Evolutionary conservation across 768 basidiomycete species (phyloP), one percentile per base, ranked within the genome.

Genomic region (Imleria badia): DNA sequence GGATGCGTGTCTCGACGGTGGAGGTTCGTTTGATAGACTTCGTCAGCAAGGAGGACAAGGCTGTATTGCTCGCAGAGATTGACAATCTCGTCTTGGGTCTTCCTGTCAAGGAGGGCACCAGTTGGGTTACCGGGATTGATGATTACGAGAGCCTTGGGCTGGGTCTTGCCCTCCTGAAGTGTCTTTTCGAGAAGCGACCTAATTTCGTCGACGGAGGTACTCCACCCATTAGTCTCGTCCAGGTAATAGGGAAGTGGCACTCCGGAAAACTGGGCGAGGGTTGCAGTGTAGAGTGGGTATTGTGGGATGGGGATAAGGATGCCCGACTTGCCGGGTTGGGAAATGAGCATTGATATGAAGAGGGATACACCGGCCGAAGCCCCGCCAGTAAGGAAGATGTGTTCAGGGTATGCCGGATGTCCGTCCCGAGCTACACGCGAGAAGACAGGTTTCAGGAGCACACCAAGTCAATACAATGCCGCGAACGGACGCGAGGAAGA

Each of bases 71-170:
- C 90, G 73, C 94, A 96, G 11, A 98, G 72, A 26, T 83, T 73
- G n/a, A 97, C 84, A 53, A 99, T 81, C 45, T 81, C 75, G 52
- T 79, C 75, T 78, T 94, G 90, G 20, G 89, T 90, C 29, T 71
- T 60, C 54, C 82, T 77, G 59, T 85, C 81, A 12, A 99, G 81
- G 47, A 96, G 79, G 5, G 87, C 83, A 39, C 96, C 97, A 0
- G 97, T 98, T 20, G 97, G 96, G 75, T 98, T 99, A 22, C 96
- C 96, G 0, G 96, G 96, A 76, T 99, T 99, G 79, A 99, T 98
- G 65, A 99, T 83, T 58, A 98, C 96, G 53, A 99, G 82, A 6
- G 89, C 94, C 63, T 89, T 93, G 46, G 92, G 79, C 6, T 73
- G 71, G 29, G 81, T 45, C 33, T 68, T 76, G 59, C 86, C 86